Percentiles rank a stretch among this genome's conserved stretches.
Conservation (phyloP, 176 grass and related monocot genomes). For the Triticum dicoccoides region DNA sequence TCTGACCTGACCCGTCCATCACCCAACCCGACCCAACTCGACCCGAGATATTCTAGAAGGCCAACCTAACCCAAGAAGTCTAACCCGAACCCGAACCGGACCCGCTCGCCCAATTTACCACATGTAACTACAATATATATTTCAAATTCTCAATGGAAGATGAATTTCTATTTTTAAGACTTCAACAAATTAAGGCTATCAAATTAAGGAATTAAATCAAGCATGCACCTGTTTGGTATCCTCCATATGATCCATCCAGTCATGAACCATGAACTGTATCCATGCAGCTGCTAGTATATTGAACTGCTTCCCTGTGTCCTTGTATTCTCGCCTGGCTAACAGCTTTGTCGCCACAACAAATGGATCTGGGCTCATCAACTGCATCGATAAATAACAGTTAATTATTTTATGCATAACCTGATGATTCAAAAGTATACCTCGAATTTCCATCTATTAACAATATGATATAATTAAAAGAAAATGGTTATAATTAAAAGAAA, state of each 20-base stretch:
- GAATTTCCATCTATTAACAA: slow-evolving; percentile 9
- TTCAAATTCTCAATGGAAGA: slow-evolving; percentile 14
- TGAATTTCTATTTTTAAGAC: neutral
- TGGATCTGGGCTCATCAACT: slow-evolving; percentile 61
- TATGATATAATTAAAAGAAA: slow-evolving; percentile 17
- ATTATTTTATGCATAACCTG: neutral
- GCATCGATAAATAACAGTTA: neutral
- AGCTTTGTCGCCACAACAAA: slow-evolving; percentile 50
- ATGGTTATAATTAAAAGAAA: neutral
- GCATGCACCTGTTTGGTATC: slow-evolving; percentile 49
- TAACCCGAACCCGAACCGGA: neutral
- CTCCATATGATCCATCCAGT: slow-evolving; percentile 69
- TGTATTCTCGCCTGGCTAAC: slow-evolving; percentile 41
- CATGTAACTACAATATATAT: slow-evolving; percentile 10
- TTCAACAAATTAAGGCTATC: neutral
- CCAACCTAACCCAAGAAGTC: slow-evolving; percentile 7
- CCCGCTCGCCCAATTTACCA: neutral
- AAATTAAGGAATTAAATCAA: slow-evolving; percentile 25
- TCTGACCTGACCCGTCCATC: neutral
- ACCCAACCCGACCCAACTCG: neutral
- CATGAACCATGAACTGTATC: slow-evolving; percentile 80
- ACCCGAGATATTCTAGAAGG: slow-evolving; percentile 10
- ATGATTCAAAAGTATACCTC: slow-evolving; percentile 20
- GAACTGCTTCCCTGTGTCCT: slow-evolving; percentile 61
- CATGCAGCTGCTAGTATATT: slow-evolving; percentile 60